Base-by-base conservation (phyloP, 345 rosid genomes). In the Pseudoturritis turrita region DNA sequence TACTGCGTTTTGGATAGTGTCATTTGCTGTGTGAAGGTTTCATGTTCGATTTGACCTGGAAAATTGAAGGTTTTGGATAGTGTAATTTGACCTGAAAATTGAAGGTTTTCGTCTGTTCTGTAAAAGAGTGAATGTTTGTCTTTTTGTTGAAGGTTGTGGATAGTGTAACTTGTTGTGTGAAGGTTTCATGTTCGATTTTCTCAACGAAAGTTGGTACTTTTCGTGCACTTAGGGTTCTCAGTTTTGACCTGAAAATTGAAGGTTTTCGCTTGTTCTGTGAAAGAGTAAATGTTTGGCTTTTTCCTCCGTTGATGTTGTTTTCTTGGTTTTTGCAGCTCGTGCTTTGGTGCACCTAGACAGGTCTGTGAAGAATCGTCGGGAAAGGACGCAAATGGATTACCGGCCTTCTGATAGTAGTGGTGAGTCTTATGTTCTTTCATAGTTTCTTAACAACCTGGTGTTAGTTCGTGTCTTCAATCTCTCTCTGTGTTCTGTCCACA, bases 321-420 rank as follows among this genome's bases (percentile, higher is more conserved):
- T 17, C 49, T 46, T 62, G 65, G 31, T 62, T 54, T 33, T 55
- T 62, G 80, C 76, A 70, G 72, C 57, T 77, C 49, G 67, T 17
- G 72, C 25, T 49, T 65, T 50, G 60, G 62, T 71, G 49, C 26
- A 56, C 22, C 22, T 8, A 8, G 68, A 21, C 59, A 63, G 39
- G 14, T 47, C 47, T 62, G 65, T 70, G 65, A 63, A 62, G 62
- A 57, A 39, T 15, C 51, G 25, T 46, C 21, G 23, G 21, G 63
- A 75, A 50, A 51, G 45, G 67, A 37, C 75, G 51, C 43, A 2
- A 45, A 88, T 86, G 90, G 85, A 84, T 65, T 88, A 80, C 71
- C 87, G 75, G 36, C 76, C 81, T 76, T 88, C 89, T 46, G 90
- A 88, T 57, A 88, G 90, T 75, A 88, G 94, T 62, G 89, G 94